A percentile compares a stretch with the other conserved stretches of the same genome.
Evolutionary conservation across 2,329 filamentous ascomycete species (phyloP).

Genomic region (Hirsutella rhossiliensis): DNA sequence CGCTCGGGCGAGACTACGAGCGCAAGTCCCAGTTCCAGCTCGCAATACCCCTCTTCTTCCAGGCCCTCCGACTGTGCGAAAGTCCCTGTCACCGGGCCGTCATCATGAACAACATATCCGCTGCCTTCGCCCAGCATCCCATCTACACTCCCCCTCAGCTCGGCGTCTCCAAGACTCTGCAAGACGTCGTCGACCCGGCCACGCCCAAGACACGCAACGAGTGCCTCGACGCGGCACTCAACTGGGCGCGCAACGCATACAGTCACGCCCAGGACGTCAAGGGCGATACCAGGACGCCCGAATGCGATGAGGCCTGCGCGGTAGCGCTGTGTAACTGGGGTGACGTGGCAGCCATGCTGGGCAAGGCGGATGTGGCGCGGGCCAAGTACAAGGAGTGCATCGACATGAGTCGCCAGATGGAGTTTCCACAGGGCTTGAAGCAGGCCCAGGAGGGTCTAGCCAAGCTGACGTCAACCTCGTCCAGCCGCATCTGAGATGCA

Average conservation of each 20-base stretch:
- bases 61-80: slow-evolving; percentile 60
- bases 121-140: slow-evolving; percentile 58
- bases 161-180: slow-evolving; percentile 15
- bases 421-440: slow-evolving; percentile 36
- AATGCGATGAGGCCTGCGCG: slow-evolving; percentile 76
- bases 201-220: slow-evolving; percentile 38
- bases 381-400: slow-evolving; percentile 58
- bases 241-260: slow-evolving; percentile 72
- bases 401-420: slow-evolving; percentile 42
- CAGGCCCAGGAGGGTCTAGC: slow-evolving; percentile 41
- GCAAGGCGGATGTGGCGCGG: slow-evolving; percentile 51
- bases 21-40: slow-evolving; percentile 64
- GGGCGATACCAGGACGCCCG: slow-evolving; percentile 54
- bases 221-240: slow-evolving; percentile 56
- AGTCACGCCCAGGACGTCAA: slow-evolving; percentile 52
- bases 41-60: slow-evolving; percentile 74
- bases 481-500: neutral
- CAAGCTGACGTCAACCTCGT: slow-evolving; percentile 11
- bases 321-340: slow-evolving; percentile 79
- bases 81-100: slow-evolving; percentile 66
- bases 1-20: slow-evolving; percentile 68
- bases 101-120: slow-evolving; percentile 77
- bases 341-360: slow-evolving; percentile 68
- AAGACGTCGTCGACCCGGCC: slow-evolving; percentile 13
- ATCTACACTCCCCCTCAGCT: slow-evolving; percentile 18